These are phyloP conservation scores for Closterium sp. DNA, from an alignment of 139 green algal genomes.

Conservation along the genomic window DNA sequence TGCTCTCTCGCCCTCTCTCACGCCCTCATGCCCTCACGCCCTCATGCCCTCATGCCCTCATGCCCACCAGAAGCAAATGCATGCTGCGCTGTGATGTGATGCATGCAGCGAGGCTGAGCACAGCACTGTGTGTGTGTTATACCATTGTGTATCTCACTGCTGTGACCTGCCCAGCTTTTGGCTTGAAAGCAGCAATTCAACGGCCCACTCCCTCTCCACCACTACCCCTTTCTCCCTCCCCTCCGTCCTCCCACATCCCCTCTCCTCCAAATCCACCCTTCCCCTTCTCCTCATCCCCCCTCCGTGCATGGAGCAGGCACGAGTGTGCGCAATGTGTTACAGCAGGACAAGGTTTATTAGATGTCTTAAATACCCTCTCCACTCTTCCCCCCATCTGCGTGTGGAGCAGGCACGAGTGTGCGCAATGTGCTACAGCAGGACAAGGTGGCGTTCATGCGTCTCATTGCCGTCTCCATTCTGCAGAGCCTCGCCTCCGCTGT, in stretches of 20 bases:
- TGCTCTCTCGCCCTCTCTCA: too few species aligned
- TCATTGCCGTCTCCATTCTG: slow-evolving; percentile 47
- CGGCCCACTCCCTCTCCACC: neutral
- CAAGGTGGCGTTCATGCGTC: slow-evolving; percentile 42
- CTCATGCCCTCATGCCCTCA: too few species aligned
- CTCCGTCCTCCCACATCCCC: neutral
- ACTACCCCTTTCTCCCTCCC: too few species aligned
- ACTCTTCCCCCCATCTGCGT: neutral
- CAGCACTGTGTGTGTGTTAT: too few species aligned
- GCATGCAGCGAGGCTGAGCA: too few species aligned
- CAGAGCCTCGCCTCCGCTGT: slow-evolving; percentile 66
- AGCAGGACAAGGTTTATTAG: slow-evolving; percentile 65
- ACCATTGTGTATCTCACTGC: too few species aligned
- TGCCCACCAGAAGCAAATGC: too few species aligned
- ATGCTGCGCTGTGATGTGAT: too few species aligned
- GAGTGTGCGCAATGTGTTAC: slow-evolving; percentile 70
- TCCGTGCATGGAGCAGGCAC: slow-evolving; percentile 38
- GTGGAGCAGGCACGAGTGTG: slow-evolving; percentile 59
- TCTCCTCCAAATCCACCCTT: neutral
- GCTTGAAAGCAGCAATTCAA: too few species aligned
- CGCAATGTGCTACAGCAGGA: slow-evolving; percentile 72
- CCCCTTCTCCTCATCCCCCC: neutral
- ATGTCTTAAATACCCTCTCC: neutral
- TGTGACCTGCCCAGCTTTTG: too few species aligned
- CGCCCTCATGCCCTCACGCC: too few species aligned